A percentile compares a stretch with the other conserved stretches of the same genome.
These are phyloP conservation scores for Penicillium bovifimosum DNA, from an alignment of 495 filamentous ascomycete species.

Conservation along the genomic window DNA sequence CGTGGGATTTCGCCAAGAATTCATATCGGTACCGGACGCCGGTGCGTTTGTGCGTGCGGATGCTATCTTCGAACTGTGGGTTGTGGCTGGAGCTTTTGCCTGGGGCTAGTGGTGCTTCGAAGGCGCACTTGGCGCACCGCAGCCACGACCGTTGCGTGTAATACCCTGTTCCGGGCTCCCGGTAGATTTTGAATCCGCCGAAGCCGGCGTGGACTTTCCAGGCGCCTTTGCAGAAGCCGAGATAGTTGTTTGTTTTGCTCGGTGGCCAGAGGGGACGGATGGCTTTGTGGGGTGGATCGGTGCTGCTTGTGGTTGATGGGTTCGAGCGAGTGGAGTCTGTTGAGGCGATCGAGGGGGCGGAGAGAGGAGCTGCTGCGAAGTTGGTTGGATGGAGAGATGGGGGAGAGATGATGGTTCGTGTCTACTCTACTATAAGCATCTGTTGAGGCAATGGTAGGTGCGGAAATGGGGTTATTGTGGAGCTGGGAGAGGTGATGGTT, in stretches of 20 bases:
- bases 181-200: constrained; percentile 30
- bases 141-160: constrained; percentile 31
- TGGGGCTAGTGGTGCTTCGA: constrained; percentile 30
- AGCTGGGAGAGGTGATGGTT: not conserved
- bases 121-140: constrained; percentile 41
- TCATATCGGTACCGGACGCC: constrained; percentile 44
- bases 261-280: constrained; percentile 21
- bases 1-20: constrained; percentile 48
- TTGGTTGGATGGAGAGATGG: not conserved
- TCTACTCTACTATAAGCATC: not conserved
- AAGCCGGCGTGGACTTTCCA: constrained; percentile 41
- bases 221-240: constrained; percentile 49
- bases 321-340: constrained; percentile 10
- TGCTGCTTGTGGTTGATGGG: not conserved
- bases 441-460: constrained; percentile 9
- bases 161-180: constrained; percentile 29
- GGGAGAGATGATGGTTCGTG: not conserved
- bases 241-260: constrained; percentile 39
- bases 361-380: not conserved
- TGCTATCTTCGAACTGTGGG: constrained; percentile 21
- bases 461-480: not conserved
- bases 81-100: not conserved
- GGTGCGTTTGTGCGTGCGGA: constrained; percentile 22
- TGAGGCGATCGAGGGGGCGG: constrained; percentile 9
- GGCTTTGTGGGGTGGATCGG: not conserved